Evolutionary conservation across 495 filamentous ascomycete genomes (phyloP), one percentile per base, ranked within the genome.

Genomic region (Xylaria sp.): DNA sequence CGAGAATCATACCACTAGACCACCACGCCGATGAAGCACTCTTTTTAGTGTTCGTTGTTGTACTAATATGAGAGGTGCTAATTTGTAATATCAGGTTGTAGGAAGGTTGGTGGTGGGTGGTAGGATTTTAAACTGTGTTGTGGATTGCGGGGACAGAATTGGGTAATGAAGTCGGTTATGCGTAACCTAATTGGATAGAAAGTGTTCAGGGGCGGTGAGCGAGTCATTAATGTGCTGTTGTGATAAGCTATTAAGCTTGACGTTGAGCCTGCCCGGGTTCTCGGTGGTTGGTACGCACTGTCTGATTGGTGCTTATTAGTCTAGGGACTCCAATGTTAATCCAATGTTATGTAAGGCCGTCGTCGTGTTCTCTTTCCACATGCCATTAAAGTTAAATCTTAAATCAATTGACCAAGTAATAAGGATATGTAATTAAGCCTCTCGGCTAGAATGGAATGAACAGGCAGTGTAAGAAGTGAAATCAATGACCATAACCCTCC

Each of bases 1-100:
- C n/a, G n/a, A n/a, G n/a, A n/a, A n/a, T n/a, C n/a, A 70, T 70
- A 70, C 68, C 68, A 62, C 68, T 70, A 70, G 68, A 70, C 68
- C n/a, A n/a, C n/a, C n/a, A n/a, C n/a, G n/a, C n/a, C n/a, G n/a
- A n/a, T n/a, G n/a, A n/a, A n/a, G n/a, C n/a, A n/a, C n/a, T n/a
- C n/a, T n/a, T n/a, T n/a, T n/a, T n/a, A n/a, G n/a, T n/a, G n/a
- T n/a, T n/a, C n/a, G n/a, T 55, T 21, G 26, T 17, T 29, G 24
- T 55, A 11, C n/a, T n/a, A n/a, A 11, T n/a, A 5, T 15, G 26
- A 31, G 3, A 4, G 11, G 1, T 17, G 26, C 26, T 55, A 31
- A 55, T 31, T 17, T 5, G 1, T 55, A 31, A 17, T 15, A 24
- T 55, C n/a, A n/a, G 14, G 4, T 31, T 2, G 12, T 17, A 5